Evolutionary conservation across 73 alveolate species (phyloP).

Genomic region (Paramecium biaurelia): DNA sequence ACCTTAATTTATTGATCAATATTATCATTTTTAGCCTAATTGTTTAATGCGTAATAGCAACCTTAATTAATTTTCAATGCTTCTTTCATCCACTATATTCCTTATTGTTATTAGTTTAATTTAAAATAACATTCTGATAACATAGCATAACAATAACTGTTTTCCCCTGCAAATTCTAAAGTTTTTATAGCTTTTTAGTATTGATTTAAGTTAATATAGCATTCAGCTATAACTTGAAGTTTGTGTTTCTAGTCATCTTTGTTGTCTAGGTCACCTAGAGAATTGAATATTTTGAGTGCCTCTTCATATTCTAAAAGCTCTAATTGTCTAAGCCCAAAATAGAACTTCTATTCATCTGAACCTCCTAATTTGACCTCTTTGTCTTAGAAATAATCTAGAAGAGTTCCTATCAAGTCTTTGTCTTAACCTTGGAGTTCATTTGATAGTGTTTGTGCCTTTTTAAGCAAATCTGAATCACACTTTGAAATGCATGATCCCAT

Average conservation of each 20-base stretch:
- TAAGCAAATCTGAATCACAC: not conserved
- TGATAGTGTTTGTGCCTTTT: not conserved
- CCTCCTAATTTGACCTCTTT: not conserved
- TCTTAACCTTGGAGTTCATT: not conserved
- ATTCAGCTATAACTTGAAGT: not conserved
- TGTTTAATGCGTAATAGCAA: not conserved
- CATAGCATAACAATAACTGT: not conserved
- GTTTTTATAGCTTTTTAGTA: not conserved
- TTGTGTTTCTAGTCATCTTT: slow-evolving; percentile 18
- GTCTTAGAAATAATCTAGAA: not conserved
- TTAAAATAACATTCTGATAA: not conserved
- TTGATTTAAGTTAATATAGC: not conserved
- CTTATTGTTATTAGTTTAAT: not conserved
- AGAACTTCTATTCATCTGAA: slow-evolving; percentile 7
- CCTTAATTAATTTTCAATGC: not conserved
- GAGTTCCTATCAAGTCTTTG: not conserved
- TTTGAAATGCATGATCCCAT: not conserved
- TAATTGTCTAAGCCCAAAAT: not conserved
- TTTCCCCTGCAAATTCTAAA: not conserved
- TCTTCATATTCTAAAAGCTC: not conserved
- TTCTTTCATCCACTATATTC: not conserved
- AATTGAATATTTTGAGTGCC: not conserved
- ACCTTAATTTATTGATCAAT: not conserved
- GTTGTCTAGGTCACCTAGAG: not conserved
- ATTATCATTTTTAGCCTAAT: not conserved